Percentiles rank a stretch among this genome's conserved stretches.
Evolutionary conservation across 345 rosid genomes (phyloP).

Genomic region (Dimocarpus longan): DNA sequence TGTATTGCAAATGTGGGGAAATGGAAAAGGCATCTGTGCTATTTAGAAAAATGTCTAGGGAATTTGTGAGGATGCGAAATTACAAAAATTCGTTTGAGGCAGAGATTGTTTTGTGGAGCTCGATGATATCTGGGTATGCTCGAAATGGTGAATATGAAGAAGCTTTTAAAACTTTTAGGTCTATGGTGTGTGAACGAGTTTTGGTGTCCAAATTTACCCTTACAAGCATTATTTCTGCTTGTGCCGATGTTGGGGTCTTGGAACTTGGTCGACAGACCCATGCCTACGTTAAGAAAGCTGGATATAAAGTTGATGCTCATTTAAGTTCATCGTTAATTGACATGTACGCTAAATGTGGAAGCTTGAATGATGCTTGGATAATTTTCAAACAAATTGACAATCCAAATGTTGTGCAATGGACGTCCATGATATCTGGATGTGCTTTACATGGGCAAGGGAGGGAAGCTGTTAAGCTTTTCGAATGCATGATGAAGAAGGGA

Average conservation of each 20-base stretch:
- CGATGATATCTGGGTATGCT: constrained; percentile 56
- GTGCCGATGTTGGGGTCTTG: constrained; percentile 41
- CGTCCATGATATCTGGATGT: constrained; percentile 53
- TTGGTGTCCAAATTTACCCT: constrained; percentile 42
- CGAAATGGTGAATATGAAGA: constrained; percentile 36
- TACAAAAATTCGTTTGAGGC: constrained; percentile 14
- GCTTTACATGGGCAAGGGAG: constrained; percentile 53
- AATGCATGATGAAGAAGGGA: constrained; percentile 36
- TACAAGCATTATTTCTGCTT: constrained; percentile 54
- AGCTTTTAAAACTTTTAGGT: constrained; percentile 42
- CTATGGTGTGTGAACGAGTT: constrained; percentile 35
- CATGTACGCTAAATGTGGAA: constrained; percentile 60
- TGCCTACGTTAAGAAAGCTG: constrained; percentile 48
- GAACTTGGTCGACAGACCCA: constrained; percentile 48
- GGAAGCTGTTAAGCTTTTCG: constrained; percentile 41
- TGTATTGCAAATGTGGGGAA: constrained; percentile 56
- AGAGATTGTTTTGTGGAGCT: constrained; percentile 43
- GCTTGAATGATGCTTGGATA: constrained; percentile 40
- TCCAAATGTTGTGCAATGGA: constrained; percentile 44
- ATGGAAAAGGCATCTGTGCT: constrained; percentile 35
- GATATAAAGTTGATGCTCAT: constrained; percentile 48
- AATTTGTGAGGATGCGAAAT: constrained; percentile 14
- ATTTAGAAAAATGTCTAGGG: constrained; percentile 19
- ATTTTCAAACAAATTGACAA: constrained; percentile 36
- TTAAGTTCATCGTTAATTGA: constrained; percentile 47